phyloP scores from a whole-genome alignment of 805 yeast genomes.

The Pichia exigua region DNA sequence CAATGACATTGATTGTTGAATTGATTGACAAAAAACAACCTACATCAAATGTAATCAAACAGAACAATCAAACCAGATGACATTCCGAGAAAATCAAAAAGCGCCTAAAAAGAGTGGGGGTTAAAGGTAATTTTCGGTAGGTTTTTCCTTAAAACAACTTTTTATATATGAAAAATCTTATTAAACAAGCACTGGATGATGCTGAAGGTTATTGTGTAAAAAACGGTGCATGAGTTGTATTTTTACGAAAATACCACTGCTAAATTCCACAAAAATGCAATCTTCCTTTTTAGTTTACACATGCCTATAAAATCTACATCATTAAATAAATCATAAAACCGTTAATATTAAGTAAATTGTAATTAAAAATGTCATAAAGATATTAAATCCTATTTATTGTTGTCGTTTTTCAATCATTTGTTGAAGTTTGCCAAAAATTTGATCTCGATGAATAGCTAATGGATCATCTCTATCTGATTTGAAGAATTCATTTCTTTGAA shows the following conservation, averaged over 20 bases:
- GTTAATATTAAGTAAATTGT: not conserved
- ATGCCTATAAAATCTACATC: not conserved
- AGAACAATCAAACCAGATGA: not conserved
- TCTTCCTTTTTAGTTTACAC: not conserved
- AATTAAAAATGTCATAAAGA: not conserved
- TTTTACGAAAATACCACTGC: too few relatives aligned
- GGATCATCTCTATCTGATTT: constrained; percentile 50
- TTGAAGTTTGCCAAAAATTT: constrained; percentile 50
- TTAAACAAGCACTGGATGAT: too few relatives aligned
- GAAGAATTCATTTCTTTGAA: constrained; percentile 45
- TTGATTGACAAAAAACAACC: not conserved
- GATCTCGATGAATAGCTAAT: constrained; percentile 55
- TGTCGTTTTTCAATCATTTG: constrained; percentile 39
- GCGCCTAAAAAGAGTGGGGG: not conserved
- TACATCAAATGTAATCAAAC: not conserved
- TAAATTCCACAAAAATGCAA: not conserved
- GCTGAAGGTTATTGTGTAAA: too few relatives aligned
- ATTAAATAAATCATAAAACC: not conserved
- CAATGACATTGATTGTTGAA: constrained; percentile 23
- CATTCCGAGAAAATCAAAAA: not conserved
- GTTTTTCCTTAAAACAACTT: too few relatives aligned
- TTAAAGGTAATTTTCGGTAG: not conserved
- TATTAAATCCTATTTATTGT: not conserved
- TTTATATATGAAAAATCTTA: too few relatives aligned
- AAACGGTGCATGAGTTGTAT: too few relatives aligned